A percentile compares a stretch with the other conserved stretches of the same genome.
Conservation (phyloP, 2,329 filamentous ascomycete species). For the Botryotinia narcissicola region DNA sequence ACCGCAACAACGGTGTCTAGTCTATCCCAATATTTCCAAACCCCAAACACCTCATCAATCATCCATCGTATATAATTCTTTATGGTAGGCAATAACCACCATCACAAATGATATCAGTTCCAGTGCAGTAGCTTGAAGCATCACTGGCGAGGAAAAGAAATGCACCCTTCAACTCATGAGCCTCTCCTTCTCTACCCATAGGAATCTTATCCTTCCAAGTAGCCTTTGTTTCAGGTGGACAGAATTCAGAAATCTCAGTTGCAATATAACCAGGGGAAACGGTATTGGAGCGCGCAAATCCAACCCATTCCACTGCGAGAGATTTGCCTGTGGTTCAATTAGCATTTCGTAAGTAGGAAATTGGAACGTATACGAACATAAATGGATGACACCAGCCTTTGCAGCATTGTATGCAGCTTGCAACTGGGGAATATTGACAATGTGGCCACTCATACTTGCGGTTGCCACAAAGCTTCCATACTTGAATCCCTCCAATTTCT, state of each 20-base stretch:
- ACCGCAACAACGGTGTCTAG: background rate
- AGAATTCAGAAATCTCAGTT: constrained; percentile 69
- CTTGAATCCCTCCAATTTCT: constrained; percentile 57
- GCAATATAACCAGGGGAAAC: constrained; percentile 74
- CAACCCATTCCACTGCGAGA: constrained; percentile 73
- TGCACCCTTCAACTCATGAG: constrained; percentile 76
- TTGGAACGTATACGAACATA: constrained; percentile 45
- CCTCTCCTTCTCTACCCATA: constrained; percentile 72
- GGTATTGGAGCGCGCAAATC: constrained; percentile 69
- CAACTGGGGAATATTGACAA: constrained; percentile 73
- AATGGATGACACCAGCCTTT: constrained; percentile 62
- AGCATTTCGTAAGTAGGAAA: background rate
- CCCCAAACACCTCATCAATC: constrained; percentile 9
- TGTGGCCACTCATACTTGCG: constrained; percentile 74
- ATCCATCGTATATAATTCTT: background rate
- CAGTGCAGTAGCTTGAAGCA: constrained; percentile 79
- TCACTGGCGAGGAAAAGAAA: constrained; percentile 81
- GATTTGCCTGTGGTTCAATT: constrained; percentile 54
- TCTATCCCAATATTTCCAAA: constrained; percentile 7
- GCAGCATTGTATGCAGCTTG: constrained; percentile 73
- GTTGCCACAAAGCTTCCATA: constrained; percentile 75
- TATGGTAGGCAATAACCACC: constrained; percentile 20
- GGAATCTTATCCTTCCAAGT: constrained; percentile 78
- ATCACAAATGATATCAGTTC: constrained; percentile 70
- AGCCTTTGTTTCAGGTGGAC: constrained; percentile 62